Percentiles rank a stretch among this genome's conserved stretches.
Conservation (phyloP, 345 rosid genomes). For the Excoecaria cochinchinensis region DNA sequence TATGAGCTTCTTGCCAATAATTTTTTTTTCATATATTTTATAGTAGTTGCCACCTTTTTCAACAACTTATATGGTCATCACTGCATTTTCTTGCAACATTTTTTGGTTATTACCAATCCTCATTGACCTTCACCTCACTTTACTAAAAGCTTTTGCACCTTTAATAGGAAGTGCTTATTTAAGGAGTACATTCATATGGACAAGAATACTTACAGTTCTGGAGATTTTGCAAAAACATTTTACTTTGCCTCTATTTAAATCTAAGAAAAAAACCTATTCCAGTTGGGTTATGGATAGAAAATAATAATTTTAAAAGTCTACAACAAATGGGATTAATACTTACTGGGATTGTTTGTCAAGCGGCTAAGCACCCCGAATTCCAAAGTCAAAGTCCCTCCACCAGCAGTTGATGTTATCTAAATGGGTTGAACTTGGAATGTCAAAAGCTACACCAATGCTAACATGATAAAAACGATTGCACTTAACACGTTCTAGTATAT, state of each 20-base stretch:
- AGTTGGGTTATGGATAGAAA: not conserved
- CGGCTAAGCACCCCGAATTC: constrained; percentile 94
- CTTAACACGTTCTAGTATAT: not conserved
- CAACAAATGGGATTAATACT: constrained; percentile 16
- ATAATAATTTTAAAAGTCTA: constrained; percentile 2
- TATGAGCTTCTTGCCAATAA: not conserved
- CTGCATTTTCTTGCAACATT: not conserved
- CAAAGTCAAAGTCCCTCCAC: constrained; percentile 96
- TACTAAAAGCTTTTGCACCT: not conserved
- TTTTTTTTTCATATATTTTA: not conserved
- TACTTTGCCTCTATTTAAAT: not conserved
- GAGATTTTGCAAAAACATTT: not conserved
- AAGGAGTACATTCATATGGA: not conserved
- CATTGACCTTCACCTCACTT: not conserved
- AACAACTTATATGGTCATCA: not conserved
- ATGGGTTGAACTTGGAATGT: constrained; percentile 23
- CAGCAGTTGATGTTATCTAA: constrained; percentile 97
- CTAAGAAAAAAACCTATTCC: not conserved
- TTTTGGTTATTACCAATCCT: not conserved
- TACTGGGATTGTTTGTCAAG: constrained; percentile 93
- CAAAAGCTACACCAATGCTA: constrained; percentile 12
- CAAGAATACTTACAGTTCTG: not conserved
- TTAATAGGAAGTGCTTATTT: not conserved
- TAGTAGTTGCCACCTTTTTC: not conserved
- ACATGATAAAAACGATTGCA: not conserved